A percentile compares a stretch with the other conserved stretches of the same genome.
Evolutionary conservation across 106 monocot genomes (phyloP).

Genomic region (Dendrobium catenatum): DNA sequence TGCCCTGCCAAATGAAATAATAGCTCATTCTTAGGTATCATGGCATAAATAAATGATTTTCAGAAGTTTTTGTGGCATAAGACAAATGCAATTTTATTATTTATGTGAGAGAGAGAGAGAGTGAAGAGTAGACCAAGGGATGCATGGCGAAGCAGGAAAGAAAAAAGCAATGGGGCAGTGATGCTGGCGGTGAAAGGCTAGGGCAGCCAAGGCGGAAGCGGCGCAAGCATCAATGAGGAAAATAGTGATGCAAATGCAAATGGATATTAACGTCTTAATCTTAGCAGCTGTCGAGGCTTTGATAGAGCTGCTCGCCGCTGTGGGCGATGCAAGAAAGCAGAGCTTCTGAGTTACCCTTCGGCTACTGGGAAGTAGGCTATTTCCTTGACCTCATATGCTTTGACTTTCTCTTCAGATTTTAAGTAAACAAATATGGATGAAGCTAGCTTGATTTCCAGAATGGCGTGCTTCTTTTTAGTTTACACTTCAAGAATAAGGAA

Average conservation of each 20-base stretch:
- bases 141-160: neutral
- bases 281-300: neutral
- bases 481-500: too few relatives aligned
- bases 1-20: neutral
- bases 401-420: neutral
- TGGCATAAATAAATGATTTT: too few relatives aligned
- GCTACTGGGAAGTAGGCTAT: conserved; percentile 6
- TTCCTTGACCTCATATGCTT: neutral
- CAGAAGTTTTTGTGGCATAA: too few relatives aligned
- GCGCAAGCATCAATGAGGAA: neutral
- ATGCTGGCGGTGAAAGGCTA: neutral
- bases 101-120: neutral
- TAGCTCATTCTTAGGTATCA: neutral
- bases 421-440: too few relatives aligned
- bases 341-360: neutral
- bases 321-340: neutral
- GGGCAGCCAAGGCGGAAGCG: neutral
- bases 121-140: neutral
- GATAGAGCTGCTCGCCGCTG: neutral
- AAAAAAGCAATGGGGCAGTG: neutral
- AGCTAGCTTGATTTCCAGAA: too few relatives aligned
- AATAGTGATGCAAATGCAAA: neutral
- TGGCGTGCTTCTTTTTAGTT: too few relatives aligned
- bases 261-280: neutral
- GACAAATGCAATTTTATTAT: too few relatives aligned